Percentiles rank a stretch among this genome's conserved stretches.
Evolutionary conservation across 768 basidiomycete genomes (phyloP).

Genomic region (Tylopilus rubrobrunneus): DNA sequence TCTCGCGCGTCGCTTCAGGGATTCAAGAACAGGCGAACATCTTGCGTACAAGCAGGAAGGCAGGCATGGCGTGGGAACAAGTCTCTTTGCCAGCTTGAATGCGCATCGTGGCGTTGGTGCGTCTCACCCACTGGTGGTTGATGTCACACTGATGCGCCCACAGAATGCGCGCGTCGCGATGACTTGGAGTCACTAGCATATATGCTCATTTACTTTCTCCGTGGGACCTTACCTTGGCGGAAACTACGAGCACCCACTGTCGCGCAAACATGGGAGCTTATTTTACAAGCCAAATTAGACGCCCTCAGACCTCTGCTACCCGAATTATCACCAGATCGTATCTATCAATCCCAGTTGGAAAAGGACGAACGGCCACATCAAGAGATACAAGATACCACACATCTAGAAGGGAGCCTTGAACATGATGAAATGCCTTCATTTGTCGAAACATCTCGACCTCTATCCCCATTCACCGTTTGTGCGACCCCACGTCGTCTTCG

Average conservation of each 20-base stretch:
- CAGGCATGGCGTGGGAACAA: conserved; percentile 78
- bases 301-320: conserved; percentile 37
- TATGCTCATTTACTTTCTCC: conserved; percentile 79
- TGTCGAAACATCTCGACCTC: conserved; percentile 16
- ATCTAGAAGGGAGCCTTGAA: conserved; percentile 8
- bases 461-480: conserved; percentile 2
- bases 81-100: conserved; percentile 70
- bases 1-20: conserved; percentile 75
- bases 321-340: conserved; percentile 10
- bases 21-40: conserved; percentile 59
- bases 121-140: conserved; percentile 19
- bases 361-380: background rate
- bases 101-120: conserved; percentile 73
- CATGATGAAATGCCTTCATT: conserved; percentile 9
- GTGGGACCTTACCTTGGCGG: conserved; percentile 76
- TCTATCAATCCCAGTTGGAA: conserved; percentile 5
- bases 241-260: conserved; percentile 65
- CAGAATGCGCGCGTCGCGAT: conserved; percentile 74
- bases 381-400: conserved; percentile 1
- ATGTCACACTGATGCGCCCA: background rate
- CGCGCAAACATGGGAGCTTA: conserved; percentile 71
- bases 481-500: conserved; percentile 12
- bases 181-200: conserved; percentile 79
- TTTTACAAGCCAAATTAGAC: conserved; percentile 67
- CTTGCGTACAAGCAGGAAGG: conserved; percentile 69